phyloP scores from a whole-genome alignment of 2,329 filamentous ascomycete species.

The Fonsecaea erecta region DNA sequence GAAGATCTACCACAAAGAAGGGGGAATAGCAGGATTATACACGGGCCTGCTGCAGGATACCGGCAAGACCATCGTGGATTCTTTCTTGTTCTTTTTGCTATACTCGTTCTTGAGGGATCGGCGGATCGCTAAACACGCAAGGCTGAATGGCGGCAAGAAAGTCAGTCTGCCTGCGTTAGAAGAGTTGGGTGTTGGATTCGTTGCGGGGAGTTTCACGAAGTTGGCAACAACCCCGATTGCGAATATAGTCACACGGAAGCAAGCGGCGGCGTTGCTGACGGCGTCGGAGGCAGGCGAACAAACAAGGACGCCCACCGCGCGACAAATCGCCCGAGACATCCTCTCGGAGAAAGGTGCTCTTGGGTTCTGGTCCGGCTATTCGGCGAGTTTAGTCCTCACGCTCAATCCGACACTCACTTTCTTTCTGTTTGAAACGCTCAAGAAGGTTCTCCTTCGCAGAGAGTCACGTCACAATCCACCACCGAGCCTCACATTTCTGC shows the following conservation, averaged over 20 bases:
- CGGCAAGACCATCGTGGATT: constrained; percentile 71
- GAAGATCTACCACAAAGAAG: constrained; percentile 73
- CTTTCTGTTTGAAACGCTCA: constrained; percentile 75
- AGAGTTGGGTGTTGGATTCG: constrained; percentile 73
- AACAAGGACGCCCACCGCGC: constrained; percentile 49
- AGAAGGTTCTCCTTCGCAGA: constrained; percentile 62
- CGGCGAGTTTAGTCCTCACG: constrained; percentile 76
- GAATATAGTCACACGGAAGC: constrained; percentile 81
- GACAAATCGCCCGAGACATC: constrained; percentile 68
- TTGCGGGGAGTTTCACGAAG: constrained; percentile 75
- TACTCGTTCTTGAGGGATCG: constrained; percentile 64
- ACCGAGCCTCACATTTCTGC: constrained; percentile 62
- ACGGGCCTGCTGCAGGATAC: constrained; percentile 67
- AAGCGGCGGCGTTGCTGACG: constrained; percentile 65
- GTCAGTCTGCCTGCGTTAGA: constrained; percentile 64
- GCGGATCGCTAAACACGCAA: constrained; percentile 44
- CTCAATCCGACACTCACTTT: constrained; percentile 88
- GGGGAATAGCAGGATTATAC: constrained; percentile 73
- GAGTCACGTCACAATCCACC: constrained; percentile 59
- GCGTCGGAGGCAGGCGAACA: constrained; percentile 36
- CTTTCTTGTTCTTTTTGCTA: constrained; percentile 83
- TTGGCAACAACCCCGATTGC: constrained; percentile 78
- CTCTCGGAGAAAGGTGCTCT: constrained; percentile 69
- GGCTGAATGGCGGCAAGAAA: constrained; percentile 42
- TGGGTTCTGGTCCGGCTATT: constrained; percentile 89